phyloP scores from a whole-genome alignment of 306 rosid species.

The Fragaria iinumae region DNA sequence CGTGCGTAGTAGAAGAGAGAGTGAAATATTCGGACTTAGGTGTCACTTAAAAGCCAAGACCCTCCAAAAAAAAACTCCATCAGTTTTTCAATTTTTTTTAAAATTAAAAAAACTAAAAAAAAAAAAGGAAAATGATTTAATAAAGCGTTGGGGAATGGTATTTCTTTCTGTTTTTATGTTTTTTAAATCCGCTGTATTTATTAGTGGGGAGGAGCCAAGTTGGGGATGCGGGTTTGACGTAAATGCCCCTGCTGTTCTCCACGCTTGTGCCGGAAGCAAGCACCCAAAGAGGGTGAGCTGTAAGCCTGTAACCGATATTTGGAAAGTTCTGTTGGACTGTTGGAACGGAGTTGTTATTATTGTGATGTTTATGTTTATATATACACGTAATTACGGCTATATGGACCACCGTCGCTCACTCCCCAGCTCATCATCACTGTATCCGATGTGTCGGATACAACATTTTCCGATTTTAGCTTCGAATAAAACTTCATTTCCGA shows the following conservation, averaged over 20 bases:
- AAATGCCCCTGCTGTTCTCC: constrained; percentile 28
- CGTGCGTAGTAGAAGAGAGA: constrained; percentile 20
- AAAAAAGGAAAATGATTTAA: not conserved
- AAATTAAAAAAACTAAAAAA: too few species aligned
- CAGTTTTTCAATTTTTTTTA: not conserved
- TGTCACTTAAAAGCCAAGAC: constrained; percentile 53
- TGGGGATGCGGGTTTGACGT: constrained; percentile 13
- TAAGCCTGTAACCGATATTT: constrained; percentile 57
- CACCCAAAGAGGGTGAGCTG: constrained; percentile 47
- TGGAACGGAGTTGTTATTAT: not conserved
- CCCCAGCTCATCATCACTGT: constrained; percentile 55
- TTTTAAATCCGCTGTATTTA: not conserved
- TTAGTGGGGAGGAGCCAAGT: constrained; percentile 4
- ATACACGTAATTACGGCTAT: constrained; percentile 9
- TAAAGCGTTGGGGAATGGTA: constrained; percentile 10
- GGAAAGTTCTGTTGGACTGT: constrained; percentile 23
- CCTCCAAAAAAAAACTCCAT: constrained; percentile 40
- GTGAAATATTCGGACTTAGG: constrained; percentile 56
- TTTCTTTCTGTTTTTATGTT: not conserved
- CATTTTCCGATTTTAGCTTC: too few species aligned
- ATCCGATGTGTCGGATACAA: not conserved
- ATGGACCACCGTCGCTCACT: constrained; percentile 62
- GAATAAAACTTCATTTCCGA: too few species aligned
- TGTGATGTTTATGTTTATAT: not conserved
- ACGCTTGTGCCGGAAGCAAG: constrained; percentile 61